Percentiles rank a stretch among this genome's conserved stretches.
phyloP scores from a whole-genome alignment of 2,329 filamentous ascomycete genomes.

The Tolypocladium album region DNA sequence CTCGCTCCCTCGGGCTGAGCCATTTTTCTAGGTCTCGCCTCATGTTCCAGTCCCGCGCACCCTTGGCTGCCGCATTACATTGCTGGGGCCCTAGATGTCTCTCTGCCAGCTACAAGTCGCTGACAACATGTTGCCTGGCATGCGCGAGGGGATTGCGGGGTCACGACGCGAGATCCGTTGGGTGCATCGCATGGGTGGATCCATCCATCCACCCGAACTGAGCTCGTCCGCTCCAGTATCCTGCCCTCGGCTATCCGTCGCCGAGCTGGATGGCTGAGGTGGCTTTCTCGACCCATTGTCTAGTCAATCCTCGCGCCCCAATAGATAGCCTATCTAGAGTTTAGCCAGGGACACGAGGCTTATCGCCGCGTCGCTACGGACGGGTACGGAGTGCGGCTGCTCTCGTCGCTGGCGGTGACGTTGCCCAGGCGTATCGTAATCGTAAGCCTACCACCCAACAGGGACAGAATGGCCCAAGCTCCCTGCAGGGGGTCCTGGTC shows the following conservation, averaged over 20 bases:
- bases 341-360: neutral
- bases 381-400: neutral
- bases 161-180: neutral
- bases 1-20: neutral
- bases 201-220: neutral
- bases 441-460: neutral
- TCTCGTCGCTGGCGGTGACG: neutral
- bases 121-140: neutral
- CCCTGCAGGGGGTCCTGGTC: neutral
- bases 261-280: neutral
- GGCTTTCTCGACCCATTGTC: neutral
- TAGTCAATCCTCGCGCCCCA: neutral
- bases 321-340: neutral
- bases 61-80: neutral
- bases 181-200: neutral
- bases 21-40: neutral
- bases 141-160: neutral
- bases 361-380: neutral
- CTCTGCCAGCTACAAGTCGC: neutral
- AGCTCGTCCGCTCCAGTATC: neutral
- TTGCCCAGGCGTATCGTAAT: neutral
- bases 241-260: neutral
- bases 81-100: neutral
- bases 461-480: neutral
- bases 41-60: neutral